Evolutionary conservation across 179 eudicot genomes (phyloP).

Genomic region (Camellia oleifera): DNA sequence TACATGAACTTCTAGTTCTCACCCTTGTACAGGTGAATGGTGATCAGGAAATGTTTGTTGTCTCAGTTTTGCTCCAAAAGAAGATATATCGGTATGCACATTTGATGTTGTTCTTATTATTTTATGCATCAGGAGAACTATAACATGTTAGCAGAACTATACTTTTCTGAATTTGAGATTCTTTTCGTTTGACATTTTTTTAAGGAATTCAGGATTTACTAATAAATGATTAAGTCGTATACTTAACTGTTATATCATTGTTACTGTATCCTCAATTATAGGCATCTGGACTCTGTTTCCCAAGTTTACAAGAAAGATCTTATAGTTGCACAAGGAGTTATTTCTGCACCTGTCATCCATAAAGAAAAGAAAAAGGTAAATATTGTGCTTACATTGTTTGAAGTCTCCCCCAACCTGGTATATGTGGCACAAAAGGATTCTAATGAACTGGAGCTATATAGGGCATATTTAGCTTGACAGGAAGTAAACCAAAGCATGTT

Average conservation of each 20-base stretch:
- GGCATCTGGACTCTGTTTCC: slow-evolving; percentile 60
- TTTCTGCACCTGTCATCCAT: slow-evolving; percentile 40
- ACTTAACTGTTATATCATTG: too few species aligned
- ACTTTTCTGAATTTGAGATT: too few species aligned
- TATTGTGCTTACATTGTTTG: not conserved
- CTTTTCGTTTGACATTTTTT: too few species aligned
- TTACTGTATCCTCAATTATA: slow-evolving; percentile 17
- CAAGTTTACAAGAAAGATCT: slow-evolving; percentile 59
- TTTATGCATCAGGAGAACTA: not conserved
- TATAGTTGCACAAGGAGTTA: slow-evolving; percentile 33
- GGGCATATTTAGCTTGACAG: slow-evolving; percentile 78
- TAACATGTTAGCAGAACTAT: too few species aligned
- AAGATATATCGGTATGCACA: slow-evolving; percentile 54
- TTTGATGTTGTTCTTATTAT: not conserved
- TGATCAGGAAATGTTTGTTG: slow-evolving; percentile 69
- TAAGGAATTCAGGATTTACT: too few species aligned
- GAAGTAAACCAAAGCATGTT: slow-evolving; percentile 48
- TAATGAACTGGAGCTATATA: slow-evolving; percentile 27
- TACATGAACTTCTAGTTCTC: not conserved
- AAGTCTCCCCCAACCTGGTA: not conserved
- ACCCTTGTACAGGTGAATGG: slow-evolving; percentile 54
- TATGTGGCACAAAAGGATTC: slow-evolving; percentile 6
- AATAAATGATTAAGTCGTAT: not conserved
- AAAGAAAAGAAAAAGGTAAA: slow-evolving; percentile 96
- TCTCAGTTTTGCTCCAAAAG: slow-evolving; percentile 59